Base-by-base conservation (phyloP, 805 yeast species). In the Isabelozyma heimii region DNA sequence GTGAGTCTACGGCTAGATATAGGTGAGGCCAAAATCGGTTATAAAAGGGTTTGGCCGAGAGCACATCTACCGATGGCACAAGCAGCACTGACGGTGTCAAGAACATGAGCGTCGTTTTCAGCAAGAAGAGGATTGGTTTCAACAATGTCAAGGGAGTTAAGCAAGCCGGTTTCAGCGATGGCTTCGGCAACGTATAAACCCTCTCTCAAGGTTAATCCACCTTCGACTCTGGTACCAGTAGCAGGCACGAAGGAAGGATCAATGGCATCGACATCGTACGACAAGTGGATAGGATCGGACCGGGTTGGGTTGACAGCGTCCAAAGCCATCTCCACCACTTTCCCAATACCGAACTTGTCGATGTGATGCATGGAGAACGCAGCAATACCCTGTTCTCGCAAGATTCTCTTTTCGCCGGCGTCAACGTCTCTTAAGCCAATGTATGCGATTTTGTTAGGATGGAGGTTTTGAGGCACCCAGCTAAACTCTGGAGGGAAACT, bases 181-280 rank as follows among this genome's bases (percentile, higher is more conserved):
- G 92, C 94, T 72, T 92, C 99, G 52, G 91, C 94, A 47, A 92
- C 70, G 65, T 87, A 92, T 65, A 94, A 79, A 44, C 97, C 97
- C 71, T 92, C 99, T 72, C 99, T 82, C 68, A 92, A 79, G 8
- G 97, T 85, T 55, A 92, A 76, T 3, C 99, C 99, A 55, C 98
- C 98, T 66, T 96, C 84, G 13, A 92, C 99, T 40, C 97, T 92
- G 1, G 99, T 94, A 47, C 99, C 99, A 1, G 99, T 92, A 38
- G 97, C 96, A 15, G 97, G 97, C 12, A 94, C 97, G 63, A 76
- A 91, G 52, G 83, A 78, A 43, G 98, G 98, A 69, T 92, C 99
- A 50, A 94, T 85, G 40, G 97, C 97, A 70, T 92, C 99, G 41
- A 92, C 97, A 64, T 92, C 99, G 65, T 91, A 92, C 26, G 95